phyloP scores from a whole-genome alignment of 2,329 filamentous ascomycete species.

The Colletotrichum sp. region DNA sequence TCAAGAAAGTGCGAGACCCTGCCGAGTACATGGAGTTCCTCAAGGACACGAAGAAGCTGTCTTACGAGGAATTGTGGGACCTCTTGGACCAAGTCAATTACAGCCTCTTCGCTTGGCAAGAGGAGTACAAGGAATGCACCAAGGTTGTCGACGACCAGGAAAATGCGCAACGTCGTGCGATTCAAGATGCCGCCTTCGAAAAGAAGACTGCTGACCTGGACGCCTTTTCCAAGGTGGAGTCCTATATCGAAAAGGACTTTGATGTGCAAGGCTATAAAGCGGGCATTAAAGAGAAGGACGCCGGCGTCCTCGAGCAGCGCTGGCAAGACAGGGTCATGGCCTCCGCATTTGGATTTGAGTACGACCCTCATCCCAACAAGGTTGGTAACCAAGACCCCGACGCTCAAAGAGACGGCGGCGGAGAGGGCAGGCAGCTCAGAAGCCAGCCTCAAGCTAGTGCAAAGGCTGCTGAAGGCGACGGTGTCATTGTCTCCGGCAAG shows the following conservation, averaged over 20 bases:
- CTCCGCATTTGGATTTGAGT: constrained; percentile 64
- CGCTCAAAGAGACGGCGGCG: constrained; percentile 58
- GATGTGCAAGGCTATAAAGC: constrained; percentile 58
- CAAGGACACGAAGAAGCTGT: constrained; percentile 54
- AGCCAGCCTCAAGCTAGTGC: constrained; percentile 62
- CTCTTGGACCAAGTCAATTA: constrained; percentile 48
- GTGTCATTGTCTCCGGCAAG: constrained; percentile 53
- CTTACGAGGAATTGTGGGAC: constrained; percentile 48
- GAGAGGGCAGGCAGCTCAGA: constrained; percentile 58
- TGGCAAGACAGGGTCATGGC: constrained; percentile 63
- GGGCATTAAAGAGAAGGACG: constrained; percentile 35
- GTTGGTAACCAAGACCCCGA: constrained; percentile 64
- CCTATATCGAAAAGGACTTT: constrained; percentile 56
- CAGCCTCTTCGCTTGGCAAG: constrained; percentile 55
- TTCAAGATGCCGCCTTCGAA: constrained; percentile 52
- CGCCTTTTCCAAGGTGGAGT: constrained; percentile 36
- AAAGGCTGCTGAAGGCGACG: constrained; percentile 57
- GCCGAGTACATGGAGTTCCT: constrained; percentile 53
- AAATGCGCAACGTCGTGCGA: constrained; percentile 55
- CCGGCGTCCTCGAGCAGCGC: constrained; percentile 45
- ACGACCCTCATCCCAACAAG: constrained; percentile 61
- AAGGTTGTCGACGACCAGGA: constrained; percentile 61
- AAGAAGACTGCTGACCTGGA: constrained; percentile 46
- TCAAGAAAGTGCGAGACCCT: constrained; percentile 54
- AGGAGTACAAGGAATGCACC: constrained; percentile 56